These are phyloP conservation scores for Leptoxyphium fumago DNA, from an alignment of 2,329 filamentous ascomycete genomes.

Conservation along the genomic window DNA sequence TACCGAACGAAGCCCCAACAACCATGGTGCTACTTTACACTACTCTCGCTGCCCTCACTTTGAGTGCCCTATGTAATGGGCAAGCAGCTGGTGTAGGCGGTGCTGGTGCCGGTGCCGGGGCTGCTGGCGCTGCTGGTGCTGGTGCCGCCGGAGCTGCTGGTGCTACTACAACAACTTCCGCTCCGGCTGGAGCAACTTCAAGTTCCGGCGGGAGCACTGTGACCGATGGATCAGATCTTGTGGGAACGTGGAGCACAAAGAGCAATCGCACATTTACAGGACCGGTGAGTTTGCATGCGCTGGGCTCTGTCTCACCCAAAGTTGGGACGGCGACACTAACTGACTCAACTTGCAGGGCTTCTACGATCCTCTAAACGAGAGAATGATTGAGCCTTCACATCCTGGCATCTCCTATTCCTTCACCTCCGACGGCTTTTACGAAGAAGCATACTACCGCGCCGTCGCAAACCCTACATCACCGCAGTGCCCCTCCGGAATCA, in stretches of 20 bases:
- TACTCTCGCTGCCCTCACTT: conserved; percentile 14
- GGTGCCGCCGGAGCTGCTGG: neutral
- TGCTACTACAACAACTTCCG: neutral
- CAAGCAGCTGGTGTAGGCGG: conserved; percentile 2
- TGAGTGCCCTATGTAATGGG: conserved; percentile 9
- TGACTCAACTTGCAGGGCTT: conserved; percentile 38
- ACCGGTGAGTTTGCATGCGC: conserved; percentile 35
- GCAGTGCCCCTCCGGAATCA: conserved; percentile 47
- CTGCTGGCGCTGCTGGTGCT: neutral
- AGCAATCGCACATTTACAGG: conserved; percentile 54
- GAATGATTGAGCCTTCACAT: conserved; percentile 48
- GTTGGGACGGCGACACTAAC: neutral
- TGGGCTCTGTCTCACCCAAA: neutral
- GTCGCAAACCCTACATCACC: conserved; percentile 40
- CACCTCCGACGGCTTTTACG: conserved; percentile 50
- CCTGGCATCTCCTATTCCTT: conserved; percentile 65
- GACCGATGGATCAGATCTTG: conserved; percentile 26
- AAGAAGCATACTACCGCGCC: conserved; percentile 55
- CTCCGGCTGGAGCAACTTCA: neutral
- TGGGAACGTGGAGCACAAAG: conserved; percentile 62
- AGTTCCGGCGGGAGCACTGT: conserved; percentile 1
- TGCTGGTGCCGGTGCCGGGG: neutral
- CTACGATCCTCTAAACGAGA: conserved; percentile 52
- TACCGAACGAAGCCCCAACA: neutral
- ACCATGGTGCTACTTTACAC: conserved; percentile 13